Evolutionary conservation across 192 early-diverging fungal genomes (phyloP), one percentile per base, ranked within the genome.

Genomic region (Chytriomyces sp.): DNA sequence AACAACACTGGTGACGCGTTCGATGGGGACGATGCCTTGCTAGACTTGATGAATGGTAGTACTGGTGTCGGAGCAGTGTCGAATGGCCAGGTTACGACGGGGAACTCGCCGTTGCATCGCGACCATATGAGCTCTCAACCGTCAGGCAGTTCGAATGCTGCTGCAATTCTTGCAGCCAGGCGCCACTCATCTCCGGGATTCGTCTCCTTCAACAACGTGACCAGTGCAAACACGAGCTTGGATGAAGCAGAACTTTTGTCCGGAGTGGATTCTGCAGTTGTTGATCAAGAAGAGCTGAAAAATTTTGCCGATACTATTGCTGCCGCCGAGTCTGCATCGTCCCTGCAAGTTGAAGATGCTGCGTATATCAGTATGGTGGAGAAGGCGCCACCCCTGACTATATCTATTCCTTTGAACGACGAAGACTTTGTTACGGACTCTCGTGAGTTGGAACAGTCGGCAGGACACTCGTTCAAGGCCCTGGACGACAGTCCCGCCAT

Each of bases 161-260:
- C 64, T 12, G 40, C 64, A 33, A 7, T 66, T 44, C 26, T 66
- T 40, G 34, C 64, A 0, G 37, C 41, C 14, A 40, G 64, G 38
- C 6, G 72, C 36, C 72, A 74, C 37, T 74, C 72, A 25, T 74
- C 72, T 28, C 72, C 72, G 1, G 72, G 62, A 26, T 67, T 54
- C 55, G 52, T 36, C 4, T 17, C 41, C n/a, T 49, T 17, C 41
- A 10, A 49, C n/a, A n/a, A 22, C 31, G 26, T 10, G 8, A 17
- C 32, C 22, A 67, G 64, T 54, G 64, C 14, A 8, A 44, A 39
- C 31, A 26, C 37, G 19, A 44, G 39, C 34, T 28, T 44, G 10
- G 40, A 44, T 40, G 62, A 64, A 7, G 14, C 26, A 28, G 37
- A 39, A 8, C 5, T 41, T 14, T 19, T 10, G 36, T 14, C 22